Evolutionary conservation across 768 basidiomycete species (phyloP).

Genomic region (Mycena crocata): DNA sequence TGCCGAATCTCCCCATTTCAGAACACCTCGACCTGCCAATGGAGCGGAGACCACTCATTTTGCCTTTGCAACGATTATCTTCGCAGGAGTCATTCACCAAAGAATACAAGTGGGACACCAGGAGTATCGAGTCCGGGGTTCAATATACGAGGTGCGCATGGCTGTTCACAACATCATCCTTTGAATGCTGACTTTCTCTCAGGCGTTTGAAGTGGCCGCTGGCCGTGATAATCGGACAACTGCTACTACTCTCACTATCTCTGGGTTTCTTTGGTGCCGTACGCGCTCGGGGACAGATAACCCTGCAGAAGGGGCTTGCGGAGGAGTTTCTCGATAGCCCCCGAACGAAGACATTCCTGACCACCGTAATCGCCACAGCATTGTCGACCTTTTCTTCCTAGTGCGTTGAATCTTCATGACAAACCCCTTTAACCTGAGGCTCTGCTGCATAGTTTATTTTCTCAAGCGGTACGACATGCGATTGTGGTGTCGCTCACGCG

Average conservation of each 20-base stretch:
- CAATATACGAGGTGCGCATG: background rate
- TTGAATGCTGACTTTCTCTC: background rate
- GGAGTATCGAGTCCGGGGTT: background rate
- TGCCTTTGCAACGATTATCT: too few relatives aligned
- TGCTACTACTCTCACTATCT: background rate
- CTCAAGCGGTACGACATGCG: constrained; percentile 14
- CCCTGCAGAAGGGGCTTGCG: background rate
- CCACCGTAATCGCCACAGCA: constrained; percentile 10
- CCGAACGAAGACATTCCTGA: constrained; percentile 8
- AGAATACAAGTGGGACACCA: too few relatives aligned
- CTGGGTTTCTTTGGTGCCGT: background rate
- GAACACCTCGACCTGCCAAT: too few relatives aligned
- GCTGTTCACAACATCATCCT: background rate
- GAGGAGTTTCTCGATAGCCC: background rate
- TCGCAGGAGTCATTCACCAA: too few relatives aligned
- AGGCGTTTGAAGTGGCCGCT: constrained; percentile 6
- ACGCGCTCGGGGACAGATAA: constrained; percentile 10
- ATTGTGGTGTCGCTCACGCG: constrained; percentile 9
- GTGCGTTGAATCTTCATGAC: background rate
- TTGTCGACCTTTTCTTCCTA: constrained; percentile 17
- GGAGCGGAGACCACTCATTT: too few relatives aligned
- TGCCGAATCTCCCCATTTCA: too few relatives aligned
- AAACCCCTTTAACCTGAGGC: background rate
- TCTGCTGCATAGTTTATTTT: constrained; percentile 7
- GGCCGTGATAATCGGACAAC: constrained; percentile 3